Base-by-base conservation (phyloP, 352 stramenopile species). In the Globisporangium nagaii region DNA sequence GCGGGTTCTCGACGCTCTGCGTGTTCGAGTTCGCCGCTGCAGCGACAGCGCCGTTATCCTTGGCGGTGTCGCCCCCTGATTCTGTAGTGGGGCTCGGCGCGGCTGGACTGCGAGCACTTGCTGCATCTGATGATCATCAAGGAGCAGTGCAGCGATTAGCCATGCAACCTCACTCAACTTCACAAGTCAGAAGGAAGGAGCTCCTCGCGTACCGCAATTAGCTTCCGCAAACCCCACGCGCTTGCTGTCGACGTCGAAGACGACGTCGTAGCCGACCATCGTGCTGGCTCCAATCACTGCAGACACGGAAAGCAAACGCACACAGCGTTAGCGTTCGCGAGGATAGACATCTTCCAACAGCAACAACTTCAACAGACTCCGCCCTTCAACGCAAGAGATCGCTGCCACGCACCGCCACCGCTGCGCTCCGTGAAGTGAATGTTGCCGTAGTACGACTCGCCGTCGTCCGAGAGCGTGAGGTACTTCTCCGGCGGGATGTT, bases 261-360 rank as follows among this genome's bases (percentile, higher is more conserved):
- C 84, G n/a, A 93, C 83, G 25, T 95, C 73, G 35, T 86, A 85
- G 2, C 84, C 84, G 24, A 92, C 46, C 84, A 95, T 93, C 5
- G 68, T 73, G 45, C 79, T 91, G 0, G 82, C 80, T 17, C 84
- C 84, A 32, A 95, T 62, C 17, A 95, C 84, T 92, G 37, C 12
- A 46, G 15, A 32, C 7, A 19, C 25, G 39, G 19, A 43, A 43
- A 13, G 36, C 2, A 11, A 49, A 44, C 12, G 56, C 51, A 35
- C 44, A 30, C 12, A 28, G 10, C 54, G 17, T 56, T 11, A 56
- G 20, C 41, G 17, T 32, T 11, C 31, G n/a, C n/a, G n/a, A n/a
- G n/a, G n/a, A n/a, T n/a, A n/a, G 9, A 41, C n/a, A 56, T 45
- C 15, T 42, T 32, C 25, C 36, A 46, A 36, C 39, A 11, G 9